Conservation (phyloP, 257 asterid genomes). For the Haberlea rhodopensis region DNA sequence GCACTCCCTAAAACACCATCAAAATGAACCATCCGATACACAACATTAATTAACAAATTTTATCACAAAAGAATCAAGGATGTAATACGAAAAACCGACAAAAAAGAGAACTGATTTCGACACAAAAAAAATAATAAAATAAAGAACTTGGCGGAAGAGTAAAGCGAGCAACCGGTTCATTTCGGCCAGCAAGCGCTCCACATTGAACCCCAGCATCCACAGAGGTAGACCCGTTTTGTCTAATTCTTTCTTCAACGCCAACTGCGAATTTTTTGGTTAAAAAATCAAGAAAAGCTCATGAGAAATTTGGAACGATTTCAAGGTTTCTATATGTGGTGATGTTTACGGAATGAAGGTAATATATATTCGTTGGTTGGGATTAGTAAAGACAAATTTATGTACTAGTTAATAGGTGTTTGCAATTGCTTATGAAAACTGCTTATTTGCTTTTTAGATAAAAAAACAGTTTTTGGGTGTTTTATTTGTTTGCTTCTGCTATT, state of each 20-base stretch:
- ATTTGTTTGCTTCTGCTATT: too few relatives aligned
- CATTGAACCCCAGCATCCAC: constrained; percentile 83
- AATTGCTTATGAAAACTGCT: too few relatives aligned
- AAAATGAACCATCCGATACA: too few relatives aligned
- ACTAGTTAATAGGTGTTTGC: neutral
- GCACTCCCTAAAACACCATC: constrained; percentile 61
- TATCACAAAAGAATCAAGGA: too few relatives aligned
- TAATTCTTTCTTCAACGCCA: neutral
- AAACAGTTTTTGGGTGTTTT: too few relatives aligned
- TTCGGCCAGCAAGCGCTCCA: constrained; percentile 74
- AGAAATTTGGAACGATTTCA: too few relatives aligned
- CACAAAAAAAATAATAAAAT: too few relatives aligned
- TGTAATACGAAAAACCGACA: too few relatives aligned
- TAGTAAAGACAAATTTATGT: constrained; percentile 27
- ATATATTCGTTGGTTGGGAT: neutral
- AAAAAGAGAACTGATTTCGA: too few relatives aligned
- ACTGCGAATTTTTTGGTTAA: neutral
- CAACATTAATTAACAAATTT: too few relatives aligned
- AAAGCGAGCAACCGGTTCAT: constrained; percentile 83
- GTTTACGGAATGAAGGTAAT: neutral
- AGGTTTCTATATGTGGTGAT: constrained; percentile 18
- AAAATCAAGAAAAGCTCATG: neutral
- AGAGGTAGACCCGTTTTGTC: constrained; percentile 95
- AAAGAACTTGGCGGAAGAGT: constrained; percentile 82
- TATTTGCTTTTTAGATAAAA: too few relatives aligned